These are phyloP conservation scores for Monilinia fructicola DNA, from an alignment of 2,329 filamentous ascomycete genomes.

Conservation along the genomic window DNA sequence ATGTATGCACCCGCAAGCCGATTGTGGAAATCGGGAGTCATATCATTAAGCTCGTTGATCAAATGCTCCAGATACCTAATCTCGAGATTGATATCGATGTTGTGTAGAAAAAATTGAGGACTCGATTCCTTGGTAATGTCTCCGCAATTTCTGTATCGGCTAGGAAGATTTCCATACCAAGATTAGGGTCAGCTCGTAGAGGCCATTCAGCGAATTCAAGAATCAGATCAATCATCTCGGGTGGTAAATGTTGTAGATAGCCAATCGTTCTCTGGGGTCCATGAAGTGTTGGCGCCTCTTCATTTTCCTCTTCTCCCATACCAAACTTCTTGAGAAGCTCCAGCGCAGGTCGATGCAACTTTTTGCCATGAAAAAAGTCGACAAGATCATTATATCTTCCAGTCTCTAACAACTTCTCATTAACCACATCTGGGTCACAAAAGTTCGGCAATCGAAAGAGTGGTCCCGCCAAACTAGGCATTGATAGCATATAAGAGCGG, in stretches of 20 bases:
- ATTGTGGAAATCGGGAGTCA: conserved; percentile 84
- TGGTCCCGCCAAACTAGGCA: conserved; percentile 78
- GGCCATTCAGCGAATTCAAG: conserved; percentile 92
- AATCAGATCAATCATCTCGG: conserved; percentile 85
- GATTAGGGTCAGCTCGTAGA: conserved; percentile 65
- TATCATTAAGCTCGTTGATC: conserved; percentile 81
- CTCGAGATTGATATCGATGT: conserved; percentile 69
- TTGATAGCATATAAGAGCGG: conserved; percentile 90
- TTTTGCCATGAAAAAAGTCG: conserved; percentile 97
- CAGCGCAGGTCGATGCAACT: conserved; percentile 82
- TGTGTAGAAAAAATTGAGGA: conserved; percentile 73
- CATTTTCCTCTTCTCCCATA: conserved; percentile 52
- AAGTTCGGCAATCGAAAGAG: conserved; percentile 96
- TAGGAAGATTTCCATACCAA: conserved; percentile 90
- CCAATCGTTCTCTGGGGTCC: conserved; percentile 81
- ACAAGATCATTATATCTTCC: conserved; percentile 90
- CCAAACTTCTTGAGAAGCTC: conserved; percentile 82
- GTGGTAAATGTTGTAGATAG: conserved; percentile 86
- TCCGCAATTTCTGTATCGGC: conserved; percentile 95
- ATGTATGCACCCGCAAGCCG: conserved; percentile 73
- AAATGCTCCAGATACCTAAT: conserved; percentile 87
- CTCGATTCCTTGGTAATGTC: conserved; percentile 73
- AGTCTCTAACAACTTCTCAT: conserved; percentile 85
- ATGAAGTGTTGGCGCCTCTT: conserved; percentile 59
- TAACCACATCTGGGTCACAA: conserved; percentile 92